These are phyloP conservation scores for Lignosus rhinocerotis DNA, from an alignment of 1,284 basidiomycete species.

Conservation along the genomic window DNA sequence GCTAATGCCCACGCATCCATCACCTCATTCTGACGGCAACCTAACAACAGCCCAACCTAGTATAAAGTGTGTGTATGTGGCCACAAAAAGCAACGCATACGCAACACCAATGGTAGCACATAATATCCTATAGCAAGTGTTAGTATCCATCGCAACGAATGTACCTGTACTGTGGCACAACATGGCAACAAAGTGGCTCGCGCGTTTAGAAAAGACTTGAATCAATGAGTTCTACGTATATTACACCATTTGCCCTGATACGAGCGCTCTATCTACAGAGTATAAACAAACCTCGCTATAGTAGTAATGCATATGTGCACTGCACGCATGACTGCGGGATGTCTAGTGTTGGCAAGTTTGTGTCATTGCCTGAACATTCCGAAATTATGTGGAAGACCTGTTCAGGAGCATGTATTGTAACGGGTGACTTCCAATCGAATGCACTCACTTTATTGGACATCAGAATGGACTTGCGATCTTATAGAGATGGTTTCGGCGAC, in stretches of 20 bases:
- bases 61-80: background rate
- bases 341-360: too few relatives aligned
- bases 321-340: background rate
- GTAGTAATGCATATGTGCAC: background rate
- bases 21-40: conserved; percentile 15
- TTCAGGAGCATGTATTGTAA: too few relatives aligned
- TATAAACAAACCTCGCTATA: background rate
- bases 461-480: too few relatives aligned
- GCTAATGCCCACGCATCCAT: conserved; percentile 14
- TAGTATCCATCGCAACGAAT: background rate
- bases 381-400: too few relatives aligned
- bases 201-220: too few relatives aligned
- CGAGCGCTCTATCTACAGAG: too few relatives aligned
- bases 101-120: too few relatives aligned
- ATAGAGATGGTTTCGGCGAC: too few relatives aligned
- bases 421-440: too few relatives aligned
- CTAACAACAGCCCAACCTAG: background rate
- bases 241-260: too few relatives aligned
- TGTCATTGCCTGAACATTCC: background rate
- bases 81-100: background rate
- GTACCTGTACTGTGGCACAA: background rate
- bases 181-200: background rate
- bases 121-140: background rate
- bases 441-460: too few relatives aligned
- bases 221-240: too few relatives aligned